Evolutionary conservation across 495 filamentous ascomycete species (phyloP).

Genomic region (Tuber melanosporum): DNA sequence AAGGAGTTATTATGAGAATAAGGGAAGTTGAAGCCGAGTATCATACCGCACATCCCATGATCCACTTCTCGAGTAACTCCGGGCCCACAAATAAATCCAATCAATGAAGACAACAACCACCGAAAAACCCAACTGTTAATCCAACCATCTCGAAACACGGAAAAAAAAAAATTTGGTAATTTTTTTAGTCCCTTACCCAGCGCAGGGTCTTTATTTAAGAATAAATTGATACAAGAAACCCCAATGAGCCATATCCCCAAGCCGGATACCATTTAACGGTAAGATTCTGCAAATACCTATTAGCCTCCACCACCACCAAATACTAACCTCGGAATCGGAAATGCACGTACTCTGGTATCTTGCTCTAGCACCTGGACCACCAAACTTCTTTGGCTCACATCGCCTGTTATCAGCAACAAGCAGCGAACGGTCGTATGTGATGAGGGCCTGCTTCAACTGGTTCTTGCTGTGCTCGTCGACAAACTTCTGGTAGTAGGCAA

Average conservation of each 20-base stretch:
- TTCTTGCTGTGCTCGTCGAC: slow-evolving; percentile 99
- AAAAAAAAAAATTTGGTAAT: background rate
- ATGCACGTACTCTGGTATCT: slow-evolving; percentile 90
- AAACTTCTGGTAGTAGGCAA: slow-evolving; percentile 99
- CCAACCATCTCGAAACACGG: background rate
- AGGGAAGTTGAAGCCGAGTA: background rate
- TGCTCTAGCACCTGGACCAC: slow-evolving; percentile 84
- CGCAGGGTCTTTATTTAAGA: background rate
- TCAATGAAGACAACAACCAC: background rate
- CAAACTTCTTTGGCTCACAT: slow-evolving; percentile 90
- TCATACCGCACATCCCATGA: background rate
- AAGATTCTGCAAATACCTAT: slow-evolving; percentile 47
- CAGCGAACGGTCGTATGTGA: slow-evolving; percentile 91
- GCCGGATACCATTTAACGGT: slow-evolving; percentile 50
- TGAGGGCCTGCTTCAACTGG: slow-evolving; percentile 88
- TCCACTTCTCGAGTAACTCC: background rate
- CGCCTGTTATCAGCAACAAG: slow-evolving; percentile 96
- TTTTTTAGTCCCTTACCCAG: background rate
- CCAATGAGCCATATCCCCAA: slow-evolving; percentile 8
- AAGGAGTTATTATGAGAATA: background rate
- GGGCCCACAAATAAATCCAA: background rate
- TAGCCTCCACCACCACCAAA: slow-evolving; percentile 45
- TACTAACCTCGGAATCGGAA: background rate
- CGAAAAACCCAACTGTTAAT: background rate
- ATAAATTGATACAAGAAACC: slow-evolving; percentile 7